Evolutionary conservation across 495 filamentous ascomycete species (phyloP).

Genomic region (Annulohypoxylon bovei): DNA sequence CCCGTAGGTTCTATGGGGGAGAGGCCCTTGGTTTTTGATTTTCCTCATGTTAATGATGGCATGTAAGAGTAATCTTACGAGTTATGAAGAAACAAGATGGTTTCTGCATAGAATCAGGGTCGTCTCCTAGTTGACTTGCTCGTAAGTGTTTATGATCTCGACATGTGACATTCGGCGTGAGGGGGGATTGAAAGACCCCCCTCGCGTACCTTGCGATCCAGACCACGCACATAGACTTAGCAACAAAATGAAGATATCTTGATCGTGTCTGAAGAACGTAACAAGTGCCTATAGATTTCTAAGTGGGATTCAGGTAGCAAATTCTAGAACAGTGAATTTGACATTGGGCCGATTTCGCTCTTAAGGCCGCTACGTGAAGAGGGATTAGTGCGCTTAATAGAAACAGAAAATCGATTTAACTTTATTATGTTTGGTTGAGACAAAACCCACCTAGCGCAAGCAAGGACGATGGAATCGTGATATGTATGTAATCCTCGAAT

Average conservation of each 20-base stretch:
- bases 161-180: constrained; percentile 25
- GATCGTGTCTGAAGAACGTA: constrained; percentile 41
- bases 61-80: no score
- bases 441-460: not conserved
- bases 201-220: not conserved
- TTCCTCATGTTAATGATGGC: no score
- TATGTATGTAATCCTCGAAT: no score
- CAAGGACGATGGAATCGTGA: not conserved
- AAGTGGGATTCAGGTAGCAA: constrained; percentile 57
- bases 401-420: not conserved
- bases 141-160: no score
- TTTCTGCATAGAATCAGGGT: constrained; percentile 47
- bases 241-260: constrained; percentile 28
- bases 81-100: constrained; percentile 42
- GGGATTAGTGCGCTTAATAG: not conserved
- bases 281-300: constrained; percentile 52
- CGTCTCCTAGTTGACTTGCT: constrained; percentile 46
- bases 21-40: no score
- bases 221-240: constrained; percentile 1
- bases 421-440: not conserved
- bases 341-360: not conserved
- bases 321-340: constrained; percentile 47
- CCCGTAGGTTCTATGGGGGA: no score
- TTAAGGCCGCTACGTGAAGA: not conserved
- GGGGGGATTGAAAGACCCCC: not conserved